A percentile compares a stretch with the other conserved stretches of the same genome.
Conservation (phyloP, 345 rosid genomes). For the Erucastrum elatum region DNA sequence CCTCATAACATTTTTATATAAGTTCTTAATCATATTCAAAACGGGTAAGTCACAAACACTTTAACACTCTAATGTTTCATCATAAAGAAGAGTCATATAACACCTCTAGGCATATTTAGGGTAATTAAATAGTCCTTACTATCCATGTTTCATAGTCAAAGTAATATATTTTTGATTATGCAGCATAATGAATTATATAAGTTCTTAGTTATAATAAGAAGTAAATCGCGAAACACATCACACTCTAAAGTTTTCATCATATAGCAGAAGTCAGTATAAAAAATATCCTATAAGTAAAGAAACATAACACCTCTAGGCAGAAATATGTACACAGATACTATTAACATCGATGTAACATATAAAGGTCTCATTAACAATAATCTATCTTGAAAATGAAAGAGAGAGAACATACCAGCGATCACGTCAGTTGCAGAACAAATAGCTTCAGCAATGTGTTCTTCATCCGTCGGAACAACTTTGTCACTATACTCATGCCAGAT, state of each 20-base stretch:
- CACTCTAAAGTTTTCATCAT: background rate
- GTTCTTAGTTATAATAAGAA: background rate
- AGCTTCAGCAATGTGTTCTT: too few relatives aligned
- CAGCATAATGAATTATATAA: background rate
- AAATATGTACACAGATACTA: too few relatives aligned
- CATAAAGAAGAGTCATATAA: background rate
- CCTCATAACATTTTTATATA: background rate
- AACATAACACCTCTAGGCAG: background rate
- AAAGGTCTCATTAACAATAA: background rate
- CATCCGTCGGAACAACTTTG: too few relatives aligned
- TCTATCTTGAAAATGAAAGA: background rate
- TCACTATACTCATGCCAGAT: too few relatives aligned
- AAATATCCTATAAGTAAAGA: background rate
- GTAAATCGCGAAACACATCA: background rate
- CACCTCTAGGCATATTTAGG: background rate
- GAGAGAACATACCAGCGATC: constrained; percentile 29
- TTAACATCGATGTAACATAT: background rate
- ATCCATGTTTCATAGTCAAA: background rate
- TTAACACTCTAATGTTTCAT: background rate
- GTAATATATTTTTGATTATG: background rate
- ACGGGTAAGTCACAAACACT: background rate
- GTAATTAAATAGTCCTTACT: background rate
- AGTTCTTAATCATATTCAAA: background rate
- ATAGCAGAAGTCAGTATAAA: background rate
- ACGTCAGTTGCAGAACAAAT: too few relatives aligned